A percentile compares a stretch with the other conserved stretches of the same genome.
These are phyloP conservation scores for Sporothrix globosa DNA, from an alignment of 2,329 filamentous ascomycete genomes.

Conservation along the genomic window DNA sequence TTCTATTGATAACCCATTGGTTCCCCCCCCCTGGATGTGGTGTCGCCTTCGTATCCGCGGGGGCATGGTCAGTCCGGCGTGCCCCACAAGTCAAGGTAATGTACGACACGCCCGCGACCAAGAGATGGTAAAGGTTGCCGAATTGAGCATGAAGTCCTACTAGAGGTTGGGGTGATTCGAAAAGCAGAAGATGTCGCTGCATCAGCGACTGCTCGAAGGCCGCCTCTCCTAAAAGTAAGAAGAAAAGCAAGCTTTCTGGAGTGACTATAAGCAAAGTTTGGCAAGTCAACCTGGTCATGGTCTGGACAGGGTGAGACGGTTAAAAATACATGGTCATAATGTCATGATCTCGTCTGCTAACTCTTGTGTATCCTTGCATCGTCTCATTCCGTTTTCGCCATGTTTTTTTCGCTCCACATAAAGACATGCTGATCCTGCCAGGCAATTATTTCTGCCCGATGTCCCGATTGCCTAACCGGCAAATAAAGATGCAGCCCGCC, in stretches of 20 bases:
- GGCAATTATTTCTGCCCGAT: background rate
- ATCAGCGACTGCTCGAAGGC: too few relatives aligned
- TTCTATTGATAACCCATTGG: background rate
- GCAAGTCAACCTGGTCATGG: too few relatives aligned
- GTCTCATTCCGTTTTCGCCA: background rate
- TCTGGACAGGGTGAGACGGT: too few relatives aligned
- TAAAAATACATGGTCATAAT: background rate
- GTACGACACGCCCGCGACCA: background rate
- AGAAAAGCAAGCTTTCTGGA: too few relatives aligned
- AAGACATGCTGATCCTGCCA: background rate
- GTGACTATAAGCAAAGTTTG: slow-evolving; percentile 5
- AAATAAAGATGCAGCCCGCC: slow-evolving; percentile 12
- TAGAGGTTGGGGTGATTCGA: background rate
- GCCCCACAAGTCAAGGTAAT: background rate
- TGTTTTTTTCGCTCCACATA: background rate
- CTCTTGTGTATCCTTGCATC: background rate
- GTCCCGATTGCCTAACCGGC: slow-evolving; percentile 2
- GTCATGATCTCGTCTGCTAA: slow-evolving; percentile 11
- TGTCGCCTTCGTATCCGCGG: slow-evolving; percentile 23
- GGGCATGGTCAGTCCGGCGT: background rate
- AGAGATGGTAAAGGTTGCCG: background rate
- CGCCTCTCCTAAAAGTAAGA: too few relatives aligned
- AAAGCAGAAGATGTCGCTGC: background rate
- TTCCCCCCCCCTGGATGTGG: background rate
- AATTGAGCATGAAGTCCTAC: background rate